Percentiles rank a stretch among this genome's conserved stretches.
Evolutionary conservation across 139 green algal genomes (phyloP).

Genomic region (Eudorina sp.): DNA sequence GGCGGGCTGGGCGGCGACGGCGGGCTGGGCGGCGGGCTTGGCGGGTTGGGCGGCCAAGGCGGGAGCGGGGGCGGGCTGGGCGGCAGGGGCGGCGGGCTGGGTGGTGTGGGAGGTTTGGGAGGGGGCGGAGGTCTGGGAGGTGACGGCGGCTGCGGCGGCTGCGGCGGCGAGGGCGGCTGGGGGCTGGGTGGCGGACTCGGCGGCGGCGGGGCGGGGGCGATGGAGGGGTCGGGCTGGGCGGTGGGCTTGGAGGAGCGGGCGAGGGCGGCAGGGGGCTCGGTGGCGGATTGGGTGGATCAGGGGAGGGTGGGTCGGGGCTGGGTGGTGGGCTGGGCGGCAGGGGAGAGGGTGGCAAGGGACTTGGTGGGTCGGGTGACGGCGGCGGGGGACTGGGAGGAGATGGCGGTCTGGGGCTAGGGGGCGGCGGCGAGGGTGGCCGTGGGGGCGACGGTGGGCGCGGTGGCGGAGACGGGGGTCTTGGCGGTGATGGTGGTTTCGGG

Average conservation of each 20-base stretch:
- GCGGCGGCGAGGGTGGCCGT: neutral
- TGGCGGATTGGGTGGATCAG: neutral
- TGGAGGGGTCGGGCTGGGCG: no score
- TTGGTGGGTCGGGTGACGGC: neutral
- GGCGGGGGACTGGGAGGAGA: neutral
- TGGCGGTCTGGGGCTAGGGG: neutral
- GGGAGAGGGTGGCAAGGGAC: neutral
- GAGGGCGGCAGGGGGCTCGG: no score
- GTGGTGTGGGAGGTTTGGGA: neutral
- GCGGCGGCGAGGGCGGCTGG: neutral
- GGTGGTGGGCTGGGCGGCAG: neutral
- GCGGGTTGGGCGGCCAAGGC: neutral
- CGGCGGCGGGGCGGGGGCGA: neutral
- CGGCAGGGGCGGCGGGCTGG: neutral
- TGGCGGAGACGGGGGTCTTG: neutral
- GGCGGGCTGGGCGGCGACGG: neutral
- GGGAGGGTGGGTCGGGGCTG: neutral
- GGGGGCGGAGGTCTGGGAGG: neutral
- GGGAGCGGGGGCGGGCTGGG: neutral
- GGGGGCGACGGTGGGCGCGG: neutral
- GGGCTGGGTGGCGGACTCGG: no score
- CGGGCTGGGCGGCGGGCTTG: neutral
- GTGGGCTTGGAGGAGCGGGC: neutral
- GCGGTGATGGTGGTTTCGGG: neutral
- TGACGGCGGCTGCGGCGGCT: no score